A percentile compares a stretch with the other conserved stretches of the same genome.
phyloP scores from a whole-genome alignment of 2,329 filamentous ascomycete genomes.

The Penicillium sp. region DNA sequence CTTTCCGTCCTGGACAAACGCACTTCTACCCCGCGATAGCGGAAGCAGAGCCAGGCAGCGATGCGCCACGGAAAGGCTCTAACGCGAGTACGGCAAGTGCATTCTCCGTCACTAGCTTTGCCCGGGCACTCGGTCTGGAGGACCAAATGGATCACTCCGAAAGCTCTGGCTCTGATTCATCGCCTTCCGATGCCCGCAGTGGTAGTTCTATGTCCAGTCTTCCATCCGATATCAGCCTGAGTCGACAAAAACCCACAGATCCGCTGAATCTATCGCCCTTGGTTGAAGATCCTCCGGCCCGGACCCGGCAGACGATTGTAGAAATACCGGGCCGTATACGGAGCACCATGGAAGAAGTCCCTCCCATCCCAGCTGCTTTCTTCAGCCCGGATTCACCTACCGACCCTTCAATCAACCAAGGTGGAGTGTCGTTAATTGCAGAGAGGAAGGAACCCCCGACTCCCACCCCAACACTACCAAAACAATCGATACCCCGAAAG shows the following conservation, averaged over 20 bases:
- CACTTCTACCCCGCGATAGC: constrained; percentile 23
- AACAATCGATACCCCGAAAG: constrained; percentile 19
- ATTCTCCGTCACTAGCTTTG: constrained; percentile 41
- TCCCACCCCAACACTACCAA: constrained; percentile 9
- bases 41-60: constrained; percentile 11
- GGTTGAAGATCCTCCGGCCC: constrained; percentile 54
- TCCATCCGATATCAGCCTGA: constrained; percentile 41
- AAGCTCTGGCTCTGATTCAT: constrained; percentile 64
- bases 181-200: constrained; percentile 58
- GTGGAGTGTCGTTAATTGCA: constrained; percentile 37
- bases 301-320: constrained; percentile 19
- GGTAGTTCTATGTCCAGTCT: constrained; percentile 63
- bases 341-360: constrained; percentile 28
- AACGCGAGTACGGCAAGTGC: constrained; percentile 33
- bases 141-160: constrained; percentile 65
- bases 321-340: constrained; percentile 38
- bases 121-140: constrained; percentile 42
- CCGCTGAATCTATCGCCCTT: constrained; percentile 50
- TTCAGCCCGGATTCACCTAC: constrained; percentile 49
- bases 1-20: constrained; percentile 19
- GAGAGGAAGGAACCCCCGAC: constrained; percentile 16
- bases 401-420: constrained; percentile 46
- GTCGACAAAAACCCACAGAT: constrained; percentile 32
- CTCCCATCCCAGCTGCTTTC: constrained; percentile 30
- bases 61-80: constrained; percentile 24